Percentiles rank a stretch among this genome's conserved stretches.
These are phyloP conservation scores for Citrullus colocynthis DNA, from an alignment of 306 rosid species.

Conservation along the genomic window DNA sequence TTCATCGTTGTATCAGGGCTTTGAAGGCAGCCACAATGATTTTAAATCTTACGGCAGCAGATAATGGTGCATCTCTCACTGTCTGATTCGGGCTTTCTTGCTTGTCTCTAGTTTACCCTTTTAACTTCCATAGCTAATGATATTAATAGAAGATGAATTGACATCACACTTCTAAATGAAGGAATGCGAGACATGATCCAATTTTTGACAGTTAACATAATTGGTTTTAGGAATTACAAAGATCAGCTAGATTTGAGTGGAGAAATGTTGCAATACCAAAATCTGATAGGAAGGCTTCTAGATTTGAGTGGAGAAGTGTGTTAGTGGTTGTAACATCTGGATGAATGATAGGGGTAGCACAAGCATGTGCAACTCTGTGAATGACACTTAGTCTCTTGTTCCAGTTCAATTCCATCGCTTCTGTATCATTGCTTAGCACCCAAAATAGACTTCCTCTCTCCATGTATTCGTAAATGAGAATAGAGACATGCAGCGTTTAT, in stretches of 20 bases:
- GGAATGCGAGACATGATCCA: neutral
- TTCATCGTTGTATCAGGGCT: conserved; percentile 34
- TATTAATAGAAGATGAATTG: neutral
- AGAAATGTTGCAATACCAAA: conserved; percentile 18
- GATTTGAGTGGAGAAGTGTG: conserved; percentile 11
- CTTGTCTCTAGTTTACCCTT: neutral
- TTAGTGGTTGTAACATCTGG: conserved; percentile 15
- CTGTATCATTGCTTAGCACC: conserved; percentile 8
- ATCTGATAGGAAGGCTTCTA: conserved; percentile 15
- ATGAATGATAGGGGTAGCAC: conserved; percentile 14
- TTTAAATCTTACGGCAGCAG: conserved; percentile 63
- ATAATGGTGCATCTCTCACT: conserved; percentile 87
- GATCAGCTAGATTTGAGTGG: too few relatives aligned
- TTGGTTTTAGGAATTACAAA: neutral
- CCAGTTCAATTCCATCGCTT: conserved; percentile 16
- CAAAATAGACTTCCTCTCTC: conserved; percentile 19
- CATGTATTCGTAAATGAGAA: conserved; percentile 20
- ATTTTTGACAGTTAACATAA: neutral
- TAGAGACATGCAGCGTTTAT: conserved; percentile 13
- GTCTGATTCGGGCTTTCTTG: conserved; percentile 22
- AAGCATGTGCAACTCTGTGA: conserved; percentile 14
- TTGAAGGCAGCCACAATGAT: conserved; percentile 76
- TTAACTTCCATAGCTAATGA: neutral
- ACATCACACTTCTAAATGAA: neutral
- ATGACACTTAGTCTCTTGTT: conserved; percentile 4